Percentiles rank a stretch among this genome's conserved stretches.
phyloP scores from a whole-genome alignment of 169 alveolate species.

The Plasmodium gonderi region DNA sequence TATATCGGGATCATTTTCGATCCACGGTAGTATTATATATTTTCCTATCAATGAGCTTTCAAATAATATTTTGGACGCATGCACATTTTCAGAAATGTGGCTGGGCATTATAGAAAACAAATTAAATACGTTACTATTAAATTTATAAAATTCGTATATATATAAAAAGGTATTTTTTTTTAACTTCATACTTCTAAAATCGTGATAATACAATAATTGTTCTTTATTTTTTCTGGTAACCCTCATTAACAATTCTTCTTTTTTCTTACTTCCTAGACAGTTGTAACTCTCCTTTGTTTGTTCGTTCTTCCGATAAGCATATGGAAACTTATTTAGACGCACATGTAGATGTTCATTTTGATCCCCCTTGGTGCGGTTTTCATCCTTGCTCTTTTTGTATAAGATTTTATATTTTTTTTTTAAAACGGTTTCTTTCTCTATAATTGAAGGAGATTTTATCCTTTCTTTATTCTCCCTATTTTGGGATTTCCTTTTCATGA shows the following conservation, averaged over 20 bases:
- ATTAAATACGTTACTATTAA: conserved; percentile 29
- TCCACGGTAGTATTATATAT: conserved; percentile 81
- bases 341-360: not conserved
- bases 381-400: conserved; percentile 3
- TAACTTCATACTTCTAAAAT: conserved; percentile 41
- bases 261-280: not conserved
- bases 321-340: not conserved
- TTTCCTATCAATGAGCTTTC: conserved; percentile 79
- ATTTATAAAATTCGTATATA: conserved; percentile 63
- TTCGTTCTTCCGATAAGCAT: not conserved
- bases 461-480: not conserved
- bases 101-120: conserved; percentile 68
- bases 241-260: conserved; percentile 4
- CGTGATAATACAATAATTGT: conserved; percentile 64
- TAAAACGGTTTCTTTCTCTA: not conserved
- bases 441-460: not conserved
- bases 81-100: conserved; percentile 19
- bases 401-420: conserved; percentile 22
- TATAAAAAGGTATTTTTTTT: conserved; percentile 40
- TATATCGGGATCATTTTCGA: conserved; percentile 79
- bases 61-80: conserved; percentile 72
- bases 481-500: not conserved
- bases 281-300: not conserved
- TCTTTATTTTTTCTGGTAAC: conserved; percentile 25
- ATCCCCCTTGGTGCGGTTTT: not conserved